Evolutionary conservation across 2,329 filamentous ascomycete genomes (phyloP), one percentile per base, ranked within the genome.

Genomic region (Dactylonectria macrodidyma): DNA sequence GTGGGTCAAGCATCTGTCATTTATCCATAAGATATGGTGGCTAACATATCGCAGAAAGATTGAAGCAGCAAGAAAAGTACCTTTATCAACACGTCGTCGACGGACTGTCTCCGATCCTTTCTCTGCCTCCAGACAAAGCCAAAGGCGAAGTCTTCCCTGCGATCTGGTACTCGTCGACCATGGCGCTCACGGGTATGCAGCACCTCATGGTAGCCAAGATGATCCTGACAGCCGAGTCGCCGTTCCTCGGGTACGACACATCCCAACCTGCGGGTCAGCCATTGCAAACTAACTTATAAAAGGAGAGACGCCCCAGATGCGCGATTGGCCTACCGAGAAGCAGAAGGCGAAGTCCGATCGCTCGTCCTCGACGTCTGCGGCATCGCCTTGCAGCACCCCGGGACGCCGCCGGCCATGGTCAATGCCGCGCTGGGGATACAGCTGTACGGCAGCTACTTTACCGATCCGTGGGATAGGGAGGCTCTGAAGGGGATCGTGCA

Each of bases 151-250:
- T 75, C 1, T 75, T 75, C 0, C 73, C 73, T 0, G 68, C 67
- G 0, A 63, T 73, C 2, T 75, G 73, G 73, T 75, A 71, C 5
- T 65, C 71, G 0, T 75, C 72, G 0, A 59, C 67, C 0, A 75
- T 75, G 3, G 72, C 73, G 0, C 59, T 75, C 0, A 75, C 71
- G 0, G 73, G 68, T 0, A 75, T 75, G 71, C 73, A 75, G 5
- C 73, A 75, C 5, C 63, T 73, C 50, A 75, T 75, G 72, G 58
- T 75, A 3, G 73, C 73, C 5, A 75, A 73, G 10, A 75, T 75
- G 73, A 75, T 75, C 0, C 8, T 75, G 0, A 63, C 67, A 0
- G 73, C 71, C 3, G 73, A 75, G 22, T 73, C 71, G 0, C 73
- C 73, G 1, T 65, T 75, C 0, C 60, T 75, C 1, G 69, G 65